Evolutionary conservation across 2,329 filamentous ascomycete species (phyloP), one percentile per base, ranked within the genome.

Genomic region (Berkeleyomyces rouxiae): DNA sequence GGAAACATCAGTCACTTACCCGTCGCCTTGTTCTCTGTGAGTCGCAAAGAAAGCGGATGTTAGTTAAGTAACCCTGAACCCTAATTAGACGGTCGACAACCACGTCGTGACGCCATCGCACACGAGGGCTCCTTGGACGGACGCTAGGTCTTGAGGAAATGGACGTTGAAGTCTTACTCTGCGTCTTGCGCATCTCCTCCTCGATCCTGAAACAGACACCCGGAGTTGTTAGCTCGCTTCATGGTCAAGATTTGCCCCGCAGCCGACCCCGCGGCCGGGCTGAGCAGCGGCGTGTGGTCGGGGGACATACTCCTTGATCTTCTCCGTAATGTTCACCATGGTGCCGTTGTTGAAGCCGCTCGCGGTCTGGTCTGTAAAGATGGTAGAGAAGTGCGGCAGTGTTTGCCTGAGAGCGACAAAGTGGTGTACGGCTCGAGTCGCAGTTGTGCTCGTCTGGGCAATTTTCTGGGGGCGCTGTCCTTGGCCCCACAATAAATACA

Each of bases 251-350:
- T 16, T 6, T 43, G 61, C 61, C 61, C 61, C 61, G 61, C 51
- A 62, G 31, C n/a, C 46, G 13, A 3, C 59, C 47, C 37, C 59
- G 51, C 51, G 11, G 37, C 33, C 33, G 51, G 51, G 59, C 23
- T 16, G 33, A 37, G 23, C 44, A 42, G 16, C 11, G 5, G 10
- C 7, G 6, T 53, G 40, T 16, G 23, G 43, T 23, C 23, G 33
- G 7, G 10, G 33, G 23, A 73, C 85, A 71, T 76, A 96, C 92
- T 97, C 93, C 81, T 99, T 99, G 79, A 99, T 99, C 82, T 96
- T 97, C 63, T 99, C 95, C 68, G 93, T 97, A 68, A 99, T 99
- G 79, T 97, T 97, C 75, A 97, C 93, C 93, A 99, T 99, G 70
- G 77, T 81, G 74, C 63, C 67, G 67, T 65, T n/a, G 55, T 33